Evolutionary conservation across 2,329 filamentous ascomycete genomes (phyloP).

Genomic region (Capronia epimyces): DNA sequence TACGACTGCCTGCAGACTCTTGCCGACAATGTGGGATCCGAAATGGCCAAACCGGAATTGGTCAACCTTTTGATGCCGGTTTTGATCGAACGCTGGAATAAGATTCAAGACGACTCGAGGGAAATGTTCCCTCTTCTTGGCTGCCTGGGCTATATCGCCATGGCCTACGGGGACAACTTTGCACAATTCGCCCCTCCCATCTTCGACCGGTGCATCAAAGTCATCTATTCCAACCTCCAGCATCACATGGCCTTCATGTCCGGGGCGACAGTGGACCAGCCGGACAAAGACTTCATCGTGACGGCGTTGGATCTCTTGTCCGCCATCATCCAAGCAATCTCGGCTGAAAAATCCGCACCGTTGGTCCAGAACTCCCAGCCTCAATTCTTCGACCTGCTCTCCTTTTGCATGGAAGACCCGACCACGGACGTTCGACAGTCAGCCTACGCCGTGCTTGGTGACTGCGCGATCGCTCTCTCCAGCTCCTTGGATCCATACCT

Average conservation of each 20-base stretch:
- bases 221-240: slow-evolving; percentile 87
- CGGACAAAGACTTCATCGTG: slow-evolving; percentile 95
- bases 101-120: slow-evolving; percentile 78
- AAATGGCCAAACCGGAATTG: slow-evolving; percentile 74
- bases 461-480: slow-evolving; percentile 91
- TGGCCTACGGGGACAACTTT: slow-evolving; percentile 76
- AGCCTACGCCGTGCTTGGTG: slow-evolving; percentile 87
- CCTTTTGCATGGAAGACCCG: slow-evolving; percentile 85
- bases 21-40: slow-evolving; percentile 80
- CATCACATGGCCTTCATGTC: slow-evolving; percentile 65
- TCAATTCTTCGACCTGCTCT: slow-evolving; percentile 82
- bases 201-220: slow-evolving; percentile 79
- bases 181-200: slow-evolving; percentile 79
- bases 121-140: slow-evolving; percentile 95
- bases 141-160: slow-evolving; percentile 88
- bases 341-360: slow-evolving; percentile 64
- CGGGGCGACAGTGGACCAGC: slow-evolving; percentile 65
- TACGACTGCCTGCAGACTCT: slow-evolving; percentile 98
- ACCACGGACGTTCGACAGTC: slow-evolving; percentile 94
- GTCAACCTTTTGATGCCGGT: slow-evolving; percentile 86
- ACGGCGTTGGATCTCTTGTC: slow-evolving; percentile 91
- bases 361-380: slow-evolving; percentile 71
- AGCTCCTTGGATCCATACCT: slow-evolving; percentile 70
- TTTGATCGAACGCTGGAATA: slow-evolving; percentile 80
- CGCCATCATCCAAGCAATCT: slow-evolving; percentile 85